Conservation (phyloP, 2,329 filamentous ascomycete genomes). For the Penicillium oxalicum region DNA sequence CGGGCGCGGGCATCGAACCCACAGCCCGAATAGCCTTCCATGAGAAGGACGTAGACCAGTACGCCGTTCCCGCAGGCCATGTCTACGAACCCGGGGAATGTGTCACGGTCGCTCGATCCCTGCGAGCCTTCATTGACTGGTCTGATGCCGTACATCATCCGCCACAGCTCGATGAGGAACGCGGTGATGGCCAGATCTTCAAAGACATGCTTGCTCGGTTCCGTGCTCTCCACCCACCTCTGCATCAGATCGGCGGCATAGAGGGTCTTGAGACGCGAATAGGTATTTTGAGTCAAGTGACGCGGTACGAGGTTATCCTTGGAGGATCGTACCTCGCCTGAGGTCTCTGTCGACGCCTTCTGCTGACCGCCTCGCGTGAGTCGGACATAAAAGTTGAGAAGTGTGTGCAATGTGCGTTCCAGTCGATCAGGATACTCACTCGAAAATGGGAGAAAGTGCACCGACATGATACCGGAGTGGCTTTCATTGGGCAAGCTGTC, state of each 20-base stretch:
- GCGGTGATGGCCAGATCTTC: constrained; percentile 88
- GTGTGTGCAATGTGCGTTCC: constrained; percentile 34
- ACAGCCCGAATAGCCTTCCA: constrained; percentile 78
- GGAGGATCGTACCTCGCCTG: neutral
- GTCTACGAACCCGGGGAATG: constrained; percentile 87
- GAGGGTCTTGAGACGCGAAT: constrained; percentile 68
- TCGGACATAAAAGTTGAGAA: constrained; percentile 35
- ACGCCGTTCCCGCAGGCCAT: constrained; percentile 94
- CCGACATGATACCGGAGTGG: constrained; percentile 38
- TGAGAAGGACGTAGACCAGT: constrained; percentile 72
- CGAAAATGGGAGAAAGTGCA: constrained; percentile 49
- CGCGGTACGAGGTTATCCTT: constrained; percentile 70
- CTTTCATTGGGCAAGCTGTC: constrained; percentile 17
- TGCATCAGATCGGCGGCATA: constrained; percentile 67
- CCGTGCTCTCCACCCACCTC: constrained; percentile 80
- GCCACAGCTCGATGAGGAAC: constrained; percentile 89
- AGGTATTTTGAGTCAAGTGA: constrained; percentile 72
- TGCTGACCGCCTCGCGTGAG: constrained; percentile 20
- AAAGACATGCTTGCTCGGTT: constrained; percentile 87
- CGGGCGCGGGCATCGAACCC: constrained; percentile 85
- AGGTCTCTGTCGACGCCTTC: neutral
- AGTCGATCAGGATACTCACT: constrained; percentile 33
- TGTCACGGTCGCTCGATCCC: constrained; percentile 9
- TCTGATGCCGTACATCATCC: constrained; percentile 62
- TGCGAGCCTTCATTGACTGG: constrained; percentile 16